Base-by-base conservation (phyloP, 768 basidiomycete genomes). In the Kwoniella sp. region DNA sequence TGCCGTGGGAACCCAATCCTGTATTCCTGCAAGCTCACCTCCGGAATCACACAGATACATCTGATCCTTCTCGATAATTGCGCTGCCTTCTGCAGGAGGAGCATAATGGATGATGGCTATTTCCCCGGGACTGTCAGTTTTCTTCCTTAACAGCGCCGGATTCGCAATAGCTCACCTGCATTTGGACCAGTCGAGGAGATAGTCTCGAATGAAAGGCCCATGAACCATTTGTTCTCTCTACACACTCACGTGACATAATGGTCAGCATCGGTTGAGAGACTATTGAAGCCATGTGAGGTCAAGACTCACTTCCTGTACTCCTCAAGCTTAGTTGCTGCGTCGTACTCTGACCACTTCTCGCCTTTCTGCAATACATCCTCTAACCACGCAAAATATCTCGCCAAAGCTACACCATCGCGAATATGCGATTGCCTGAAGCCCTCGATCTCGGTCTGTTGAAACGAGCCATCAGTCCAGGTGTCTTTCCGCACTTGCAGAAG, bases 121-220 rank as follows among this genome's bases (percentile, higher is more conserved):
- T 26, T n/a, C 25, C n/a, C n/a, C n/a, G n/a, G n/a, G n/a, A n/a
- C n/a, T n/a, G n/a, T n/a, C n/a, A n/a, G n/a, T n/a, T n/a, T n/a
- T n/a, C n/a, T n/a, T n/a, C n/a, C n/a, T n/a, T n/a, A n/a, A n/a
- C n/a, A n/a, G n/a, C n/a, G n/a, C n/a, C n/a, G n/a, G n/a, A n/a
- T n/a, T n/a, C n/a, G n/a, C n/a, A n/a, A n/a, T n/a, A n/a, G 80
- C 85, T 29, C 75, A 91, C 91, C 91, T 64, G 87, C 92, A 75
- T 98, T 98, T 0, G 93, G 87, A 0, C 95, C 95, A 5, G 90
- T 87, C 0, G 91, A 89, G 0, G 93, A 96, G 58, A 99, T 98
- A 0, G 96, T 96, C 0, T 85, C 80, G 78, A 99, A 99, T 1
- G 92, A 94, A 15, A 94, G 81, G 0, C 95, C 95, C 68, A 85